Conservation (phyloP, 179 eudicot genomes). For the Corrigiola litoralis region DNA sequence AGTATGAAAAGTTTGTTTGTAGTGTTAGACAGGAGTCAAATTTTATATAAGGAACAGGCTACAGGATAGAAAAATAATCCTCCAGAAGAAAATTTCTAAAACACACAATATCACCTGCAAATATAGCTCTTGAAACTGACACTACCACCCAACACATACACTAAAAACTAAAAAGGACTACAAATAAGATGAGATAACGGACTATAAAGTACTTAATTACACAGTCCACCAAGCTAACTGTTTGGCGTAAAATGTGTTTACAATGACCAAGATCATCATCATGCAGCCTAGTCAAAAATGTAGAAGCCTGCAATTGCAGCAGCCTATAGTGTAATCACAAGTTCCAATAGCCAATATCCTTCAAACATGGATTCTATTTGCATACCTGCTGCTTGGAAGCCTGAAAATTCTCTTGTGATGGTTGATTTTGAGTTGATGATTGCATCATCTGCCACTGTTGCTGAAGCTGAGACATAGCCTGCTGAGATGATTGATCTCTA, state of each 20-base stretch:
- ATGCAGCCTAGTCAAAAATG: not conserved
- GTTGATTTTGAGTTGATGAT: constrained; percentile 59
- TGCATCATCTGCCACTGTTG: constrained; percentile 88
- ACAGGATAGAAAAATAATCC: not conserved
- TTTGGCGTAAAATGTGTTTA: not conserved
- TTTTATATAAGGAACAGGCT: too few relatives aligned
- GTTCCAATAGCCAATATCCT: not conserved
- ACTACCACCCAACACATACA: not conserved
- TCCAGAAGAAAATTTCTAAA: not conserved
- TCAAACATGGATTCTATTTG: not conserved
- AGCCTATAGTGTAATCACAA: not conserved
- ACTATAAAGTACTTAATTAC: not conserved
- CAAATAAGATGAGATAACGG: not conserved
- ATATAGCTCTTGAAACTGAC: not conserved
- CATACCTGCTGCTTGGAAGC: constrained; percentile 65
- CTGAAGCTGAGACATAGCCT: constrained; percentile 79
- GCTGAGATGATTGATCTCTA: constrained; percentile 83
- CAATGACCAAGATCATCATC: not conserved
- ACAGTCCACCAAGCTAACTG: not conserved
- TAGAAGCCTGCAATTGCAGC: not conserved
- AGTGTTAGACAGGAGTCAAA: too few relatives aligned
- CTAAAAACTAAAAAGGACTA: not conserved
- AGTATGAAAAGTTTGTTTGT: too few relatives aligned
- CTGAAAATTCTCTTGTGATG: constrained; percentile 50
- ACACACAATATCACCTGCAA: not conserved